Conservation (phyloP, 2,329 filamentous ascomycete species). For the Pyrenophora seminiperda region DNA sequence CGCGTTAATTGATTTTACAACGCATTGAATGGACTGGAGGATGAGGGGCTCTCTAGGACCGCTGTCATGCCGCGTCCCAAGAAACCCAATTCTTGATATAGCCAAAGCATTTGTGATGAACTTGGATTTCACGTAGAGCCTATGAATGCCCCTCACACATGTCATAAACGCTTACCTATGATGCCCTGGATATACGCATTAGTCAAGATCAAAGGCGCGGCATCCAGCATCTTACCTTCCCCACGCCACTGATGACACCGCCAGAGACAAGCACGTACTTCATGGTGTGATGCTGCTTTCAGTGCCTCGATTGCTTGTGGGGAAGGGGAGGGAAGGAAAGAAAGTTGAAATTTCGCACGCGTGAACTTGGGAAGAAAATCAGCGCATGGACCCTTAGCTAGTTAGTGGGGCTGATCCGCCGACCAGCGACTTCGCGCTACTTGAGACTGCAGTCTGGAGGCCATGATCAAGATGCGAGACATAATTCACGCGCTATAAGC, state of each 20-base stretch:
- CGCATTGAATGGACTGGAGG: not conserved
- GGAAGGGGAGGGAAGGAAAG: constrained; percentile 51
- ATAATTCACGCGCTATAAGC: no score
- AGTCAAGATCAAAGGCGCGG: constrained; percentile 26
- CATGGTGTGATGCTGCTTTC: constrained; percentile 65
- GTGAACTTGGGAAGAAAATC: constrained; percentile 37
- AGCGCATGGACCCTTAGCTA: constrained; percentile 16
- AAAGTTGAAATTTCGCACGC: constrained; percentile 26
- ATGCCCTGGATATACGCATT: constrained; percentile 58
- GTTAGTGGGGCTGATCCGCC: constrained; percentile 21
- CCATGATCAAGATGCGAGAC: no score
- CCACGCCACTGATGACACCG: constrained; percentile 57
- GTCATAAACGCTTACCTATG: constrained; percentile 59
- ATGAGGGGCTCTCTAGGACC: not conserved
- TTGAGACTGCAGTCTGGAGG: constrained; percentile 6
- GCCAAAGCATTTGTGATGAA: no score
- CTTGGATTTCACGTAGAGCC: not conserved
- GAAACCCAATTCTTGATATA: no score
- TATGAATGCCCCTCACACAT: not conserved
- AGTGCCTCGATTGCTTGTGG: constrained; percentile 48
- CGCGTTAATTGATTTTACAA: constrained; percentile 32
- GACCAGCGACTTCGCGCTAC: not conserved
- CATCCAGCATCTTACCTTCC: constrained; percentile 52
- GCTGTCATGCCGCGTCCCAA: not conserved
- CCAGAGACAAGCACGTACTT: constrained; percentile 82